phyloP scores from a whole-genome alignment of 2,329 filamentous ascomycete species.

The Aspergillus sclerotialis region DNA sequence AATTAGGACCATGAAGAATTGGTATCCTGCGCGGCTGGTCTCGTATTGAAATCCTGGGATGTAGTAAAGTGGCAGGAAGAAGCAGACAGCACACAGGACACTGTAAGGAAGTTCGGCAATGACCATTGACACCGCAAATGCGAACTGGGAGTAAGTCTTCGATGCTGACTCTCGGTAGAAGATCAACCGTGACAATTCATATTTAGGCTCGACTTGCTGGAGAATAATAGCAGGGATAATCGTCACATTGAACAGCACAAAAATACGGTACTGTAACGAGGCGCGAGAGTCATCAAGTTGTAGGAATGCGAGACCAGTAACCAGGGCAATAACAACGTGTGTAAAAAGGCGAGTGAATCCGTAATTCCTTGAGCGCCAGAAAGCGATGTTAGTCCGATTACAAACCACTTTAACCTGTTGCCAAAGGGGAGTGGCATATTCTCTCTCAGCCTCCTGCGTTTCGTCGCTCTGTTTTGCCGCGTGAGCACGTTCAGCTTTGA shows the following conservation, averaged over 20 bases:
- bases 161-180: constrained; percentile 80
- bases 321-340: constrained; percentile 68
- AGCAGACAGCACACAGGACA: constrained; percentile 68
- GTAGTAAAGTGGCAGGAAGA: constrained; percentile 80
- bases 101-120: constrained; percentile 79
- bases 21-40: constrained; percentile 66
- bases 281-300: constrained; percentile 68
- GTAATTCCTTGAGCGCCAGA: constrained; percentile 84
- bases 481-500: constrained; percentile 56
- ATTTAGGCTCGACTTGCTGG: constrained; percentile 77
- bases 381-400: constrained; percentile 65
- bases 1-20: constrained; percentile 77
- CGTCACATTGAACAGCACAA: constrained; percentile 81
- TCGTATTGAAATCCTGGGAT: constrained; percentile 65
- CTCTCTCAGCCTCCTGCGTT: constrained; percentile 51
- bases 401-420: constrained; percentile 75
- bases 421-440: constrained; percentile 73
- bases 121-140: constrained; percentile 72
- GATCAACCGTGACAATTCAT: constrained; percentile 69
- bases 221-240: constrained; percentile 79
- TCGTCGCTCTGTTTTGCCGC: constrained; percentile 34
- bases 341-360: constrained; percentile 83
- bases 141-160: constrained; percentile 78
- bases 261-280: constrained; percentile 77
- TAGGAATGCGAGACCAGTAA: constrained; percentile 74